Conservation (phyloP, 257 asterid genomes). For the Leptodermis oblonga region DNA sequence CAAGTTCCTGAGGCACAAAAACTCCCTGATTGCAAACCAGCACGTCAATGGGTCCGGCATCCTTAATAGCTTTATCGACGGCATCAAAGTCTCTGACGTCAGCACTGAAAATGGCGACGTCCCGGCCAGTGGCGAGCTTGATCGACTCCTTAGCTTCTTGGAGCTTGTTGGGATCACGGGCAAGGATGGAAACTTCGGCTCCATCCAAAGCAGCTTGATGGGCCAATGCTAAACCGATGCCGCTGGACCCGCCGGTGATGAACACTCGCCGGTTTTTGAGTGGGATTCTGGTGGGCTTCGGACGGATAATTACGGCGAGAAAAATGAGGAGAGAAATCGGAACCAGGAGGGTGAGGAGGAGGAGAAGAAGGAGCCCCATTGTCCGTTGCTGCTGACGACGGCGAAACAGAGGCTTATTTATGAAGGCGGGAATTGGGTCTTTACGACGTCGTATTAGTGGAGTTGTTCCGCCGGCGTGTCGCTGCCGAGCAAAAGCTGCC, state of each 20-base stretch:
- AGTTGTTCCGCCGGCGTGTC: background rate
- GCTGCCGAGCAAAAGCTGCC: background rate
- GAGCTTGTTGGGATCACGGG: slow-evolving; percentile 60
- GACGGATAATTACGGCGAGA: slow-evolving; percentile 67
- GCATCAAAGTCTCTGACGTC: slow-evolving; percentile 82
- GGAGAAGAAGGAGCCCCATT: slow-evolving; percentile 45
- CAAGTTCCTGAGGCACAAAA: slow-evolving; percentile 68
- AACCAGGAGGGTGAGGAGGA: slow-evolving; percentile 46
- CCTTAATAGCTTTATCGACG: slow-evolving; percentile 53
- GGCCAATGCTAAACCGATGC: slow-evolving; percentile 91
- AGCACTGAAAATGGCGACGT: slow-evolving; percentile 64
- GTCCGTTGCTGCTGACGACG: background rate
- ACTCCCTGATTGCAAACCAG: slow-evolving; percentile 90
- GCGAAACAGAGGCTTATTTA: background rate
- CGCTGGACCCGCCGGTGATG: slow-evolving; percentile 98
- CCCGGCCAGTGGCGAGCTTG: slow-evolving; percentile 79
- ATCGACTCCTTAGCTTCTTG: slow-evolving; percentile 71
- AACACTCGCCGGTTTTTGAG: slow-evolving; percentile 83
- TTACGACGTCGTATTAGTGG: background rate
- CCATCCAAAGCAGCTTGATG: slow-evolving; percentile 63
- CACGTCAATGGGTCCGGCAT: slow-evolving; percentile 77
- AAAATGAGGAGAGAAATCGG: slow-evolving; percentile 52
- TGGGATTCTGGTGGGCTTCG: slow-evolving; percentile 55
- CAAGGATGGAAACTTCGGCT: slow-evolving; percentile 72
- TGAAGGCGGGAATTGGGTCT: background rate